Percentiles rank a stretch among this genome's conserved stretches.
Conservation (phyloP, 768 basidiomycete species). For the Serpula lacrymans region DNA sequence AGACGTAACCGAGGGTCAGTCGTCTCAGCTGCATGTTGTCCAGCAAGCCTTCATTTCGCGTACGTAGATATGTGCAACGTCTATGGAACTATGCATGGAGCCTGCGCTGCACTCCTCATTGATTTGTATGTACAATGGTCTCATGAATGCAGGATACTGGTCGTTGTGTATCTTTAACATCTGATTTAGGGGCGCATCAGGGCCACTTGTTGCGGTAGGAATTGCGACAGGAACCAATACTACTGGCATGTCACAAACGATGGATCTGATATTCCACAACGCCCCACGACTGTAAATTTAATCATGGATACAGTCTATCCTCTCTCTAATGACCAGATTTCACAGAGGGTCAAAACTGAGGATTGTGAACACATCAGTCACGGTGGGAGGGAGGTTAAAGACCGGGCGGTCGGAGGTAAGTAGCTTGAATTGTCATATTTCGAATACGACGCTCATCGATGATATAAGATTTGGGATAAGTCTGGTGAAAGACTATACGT, state of each 20-base stretch:
- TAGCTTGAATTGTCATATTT: background rate
- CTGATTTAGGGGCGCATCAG: conserved; percentile 39
- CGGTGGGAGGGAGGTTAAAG: conserved; percentile 38
- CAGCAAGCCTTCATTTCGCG: too few relatives aligned
- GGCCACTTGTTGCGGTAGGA: conserved; percentile 42
- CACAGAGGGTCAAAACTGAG: conserved; percentile 40
- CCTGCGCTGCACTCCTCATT: conserved; percentile 51
- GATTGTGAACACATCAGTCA: conserved; percentile 40
- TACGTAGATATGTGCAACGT: conserved; percentile 55
- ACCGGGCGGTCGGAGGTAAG: conserved; percentile 44
- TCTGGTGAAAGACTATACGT: conserved; percentile 39
- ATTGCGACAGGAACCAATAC: conserved; percentile 36
- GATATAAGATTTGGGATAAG: conserved; percentile 35
- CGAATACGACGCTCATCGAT: conserved; percentile 3
- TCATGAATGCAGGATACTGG: background rate
- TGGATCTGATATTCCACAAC: conserved; percentile 49
- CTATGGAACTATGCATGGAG: conserved; percentile 46
- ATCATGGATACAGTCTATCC: too few relatives aligned
- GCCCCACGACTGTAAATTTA: conserved; percentile 34
- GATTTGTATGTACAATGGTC: conserved; percentile 40
- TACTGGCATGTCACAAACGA: conserved; percentile 47
- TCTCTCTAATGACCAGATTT: conserved; percentile 1
- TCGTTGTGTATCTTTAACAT: background rate
- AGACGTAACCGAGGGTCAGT: conserved; percentile 31
- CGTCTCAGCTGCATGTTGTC: too few relatives aligned